A percentile compares a stretch with the other conserved stretches of the same genome.
Conservation (phyloP, 176 grass and related monocot species). For the Carex cristatella region DNA sequence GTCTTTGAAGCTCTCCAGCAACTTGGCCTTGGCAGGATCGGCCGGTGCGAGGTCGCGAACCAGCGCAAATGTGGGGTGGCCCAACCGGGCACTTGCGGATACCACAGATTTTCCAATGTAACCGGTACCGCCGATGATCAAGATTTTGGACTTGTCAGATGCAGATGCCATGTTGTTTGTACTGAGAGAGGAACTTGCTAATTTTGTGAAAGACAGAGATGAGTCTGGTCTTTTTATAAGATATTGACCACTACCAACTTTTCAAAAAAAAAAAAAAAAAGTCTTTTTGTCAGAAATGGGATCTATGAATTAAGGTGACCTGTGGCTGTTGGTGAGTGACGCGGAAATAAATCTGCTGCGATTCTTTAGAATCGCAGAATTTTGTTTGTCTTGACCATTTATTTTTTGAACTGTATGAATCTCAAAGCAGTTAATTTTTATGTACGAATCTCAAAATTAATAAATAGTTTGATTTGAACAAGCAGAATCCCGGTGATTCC, state of each 20-base stretch:
- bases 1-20: conserved; percentile 41
- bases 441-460: no score
- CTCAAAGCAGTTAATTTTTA: no score
- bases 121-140: conserved; percentile 53
- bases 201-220: neutral
- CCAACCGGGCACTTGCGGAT: conserved; percentile 35
- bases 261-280: no score
- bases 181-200: neutral
- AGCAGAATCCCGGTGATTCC: no score
- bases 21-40: conserved; percentile 47
- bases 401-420: no score
- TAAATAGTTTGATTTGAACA: no score
- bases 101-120: conserved; percentile 47
- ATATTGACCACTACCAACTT: no score
- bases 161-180: conserved; percentile 11
- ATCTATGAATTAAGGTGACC: no score
- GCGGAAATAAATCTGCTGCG: neutral
- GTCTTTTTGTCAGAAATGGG: no score
- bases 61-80: conserved; percentile 40
- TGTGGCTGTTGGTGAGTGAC: neutral
- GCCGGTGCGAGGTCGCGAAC: conserved; percentile 37
- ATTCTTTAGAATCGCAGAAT: no score
- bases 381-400: no score
- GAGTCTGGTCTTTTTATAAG: neutral
- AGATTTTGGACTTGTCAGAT: conserved; percentile 43